These are phyloP conservation scores for Venturia asperata DNA, from an alignment of 2,329 filamentous ascomycete genomes.

Conservation along the genomic window DNA sequence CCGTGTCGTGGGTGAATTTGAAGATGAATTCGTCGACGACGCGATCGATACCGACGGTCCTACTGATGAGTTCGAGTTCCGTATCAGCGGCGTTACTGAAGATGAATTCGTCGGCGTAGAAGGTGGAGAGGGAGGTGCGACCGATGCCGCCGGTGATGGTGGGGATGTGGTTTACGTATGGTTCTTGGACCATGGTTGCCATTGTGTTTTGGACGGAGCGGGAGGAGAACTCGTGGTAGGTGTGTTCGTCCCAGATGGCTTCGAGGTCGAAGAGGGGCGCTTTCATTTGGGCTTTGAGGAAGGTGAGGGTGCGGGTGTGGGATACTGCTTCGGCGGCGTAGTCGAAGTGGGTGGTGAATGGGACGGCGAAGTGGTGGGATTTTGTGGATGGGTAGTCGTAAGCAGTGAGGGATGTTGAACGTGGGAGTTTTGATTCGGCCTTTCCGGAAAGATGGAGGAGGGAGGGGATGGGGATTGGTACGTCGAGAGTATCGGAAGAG, in stretches of 20 bases:
- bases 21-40: slow-evolving; percentile 65
- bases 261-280: slow-evolving; percentile 70
- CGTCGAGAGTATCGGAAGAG: background rate
- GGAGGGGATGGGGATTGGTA: slow-evolving; percentile 22
- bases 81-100: slow-evolving; percentile 64
- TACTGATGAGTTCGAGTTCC: slow-evolving; percentile 59
- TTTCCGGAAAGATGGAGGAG: slow-evolving; percentile 29
- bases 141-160: slow-evolving; percentile 66
- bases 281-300: slow-evolving; percentile 55
- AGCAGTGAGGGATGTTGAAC: slow-evolving; percentile 22
- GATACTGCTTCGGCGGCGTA: slow-evolving; percentile 51
- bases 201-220: slow-evolving; percentile 66
- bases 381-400: slow-evolving; percentile 42
- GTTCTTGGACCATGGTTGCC: slow-evolving; percentile 73
- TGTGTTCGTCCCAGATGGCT: slow-evolving; percentile 73
- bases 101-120: slow-evolving; percentile 69
- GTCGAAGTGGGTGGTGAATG: slow-evolving; percentile 46
- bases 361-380: slow-evolving; percentile 42
- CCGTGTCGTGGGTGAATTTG: slow-evolving; percentile 54
- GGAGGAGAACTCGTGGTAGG: slow-evolving; percentile 61
- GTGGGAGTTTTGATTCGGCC: slow-evolving; percentile 20
- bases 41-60: slow-evolving; percentile 61
- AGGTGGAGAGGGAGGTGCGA: slow-evolving; percentile 53
- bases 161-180: slow-evolving; percentile 71
- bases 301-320: slow-evolving; percentile 59